Percentiles rank a stretch among this genome's conserved stretches.
Evolutionary conservation across 768 basidiomycete species (phyloP).

Genomic region (Phanerochaete carnosa): DNA sequence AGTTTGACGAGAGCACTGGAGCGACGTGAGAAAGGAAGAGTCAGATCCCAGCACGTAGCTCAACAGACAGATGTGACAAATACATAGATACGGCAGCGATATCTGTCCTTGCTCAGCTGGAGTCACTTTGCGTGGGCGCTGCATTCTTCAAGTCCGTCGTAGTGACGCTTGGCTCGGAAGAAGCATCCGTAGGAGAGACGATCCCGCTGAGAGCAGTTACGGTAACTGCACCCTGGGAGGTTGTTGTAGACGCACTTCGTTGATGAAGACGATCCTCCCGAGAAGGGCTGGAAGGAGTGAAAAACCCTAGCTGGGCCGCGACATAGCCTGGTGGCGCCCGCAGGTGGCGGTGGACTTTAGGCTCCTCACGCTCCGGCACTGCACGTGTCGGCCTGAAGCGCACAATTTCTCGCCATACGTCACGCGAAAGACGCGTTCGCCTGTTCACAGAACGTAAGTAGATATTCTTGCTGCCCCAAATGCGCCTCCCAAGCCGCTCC

Average conservation of each 20-base stretch:
- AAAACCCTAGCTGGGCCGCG: neutral
- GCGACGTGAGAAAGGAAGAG: neutral
- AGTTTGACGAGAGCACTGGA: neutral
- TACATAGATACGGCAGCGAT: neutral
- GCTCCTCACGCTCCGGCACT: neutral
- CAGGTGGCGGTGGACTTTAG: slow-evolving; percentile 10
- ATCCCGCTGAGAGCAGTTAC: neutral
- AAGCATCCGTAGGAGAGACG: neutral
- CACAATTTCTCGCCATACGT: slow-evolving; percentile 49
- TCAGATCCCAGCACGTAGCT: neutral
- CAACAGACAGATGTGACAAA: neutral
- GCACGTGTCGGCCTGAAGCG: slow-evolving; percentile 32
- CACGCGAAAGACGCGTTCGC: slow-evolving; percentile 37
- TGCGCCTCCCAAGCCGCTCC: slow-evolving; percentile 74
- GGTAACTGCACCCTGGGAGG: too few species aligned
- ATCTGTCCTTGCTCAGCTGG: neutral
- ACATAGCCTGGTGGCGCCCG: neutral
- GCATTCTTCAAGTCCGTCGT: neutral
- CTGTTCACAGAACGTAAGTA: slow-evolving; percentile 37
- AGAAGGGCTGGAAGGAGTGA: neutral
- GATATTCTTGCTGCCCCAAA: slow-evolving; percentile 59
- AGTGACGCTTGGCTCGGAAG: neutral
- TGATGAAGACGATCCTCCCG: neutral
- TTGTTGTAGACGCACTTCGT: neutral
- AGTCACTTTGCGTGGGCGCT: neutral